A percentile compares a stretch with the other conserved stretches of the same genome.
Evolutionary conservation across 345 rosid genomes (phyloP).

Genomic region (Arabidopsis thaliana): DNA sequence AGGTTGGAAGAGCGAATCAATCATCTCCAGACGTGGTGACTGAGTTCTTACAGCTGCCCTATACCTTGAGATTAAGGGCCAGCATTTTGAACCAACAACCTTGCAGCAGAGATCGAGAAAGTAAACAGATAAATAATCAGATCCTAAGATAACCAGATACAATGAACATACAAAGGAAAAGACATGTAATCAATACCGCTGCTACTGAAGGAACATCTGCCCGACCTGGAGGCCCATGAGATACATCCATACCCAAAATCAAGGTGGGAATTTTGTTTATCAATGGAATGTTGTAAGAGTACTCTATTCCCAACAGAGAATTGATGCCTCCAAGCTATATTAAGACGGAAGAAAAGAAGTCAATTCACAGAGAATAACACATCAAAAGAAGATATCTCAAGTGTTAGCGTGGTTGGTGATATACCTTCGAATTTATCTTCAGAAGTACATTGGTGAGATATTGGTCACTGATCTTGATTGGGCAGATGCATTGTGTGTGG

Average conservation of each 20-base stretch:
- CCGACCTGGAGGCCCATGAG: constrained; percentile 89
- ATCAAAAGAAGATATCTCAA: neutral
- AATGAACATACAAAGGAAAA: constrained; percentile 10
- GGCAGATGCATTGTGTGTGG: constrained; percentile 83
- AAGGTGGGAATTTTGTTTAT: constrained; percentile 75
- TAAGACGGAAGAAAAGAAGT: constrained; percentile 28
- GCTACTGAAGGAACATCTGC: constrained; percentile 78
- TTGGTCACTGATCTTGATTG: constrained; percentile 71
- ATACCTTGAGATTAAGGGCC: constrained; percentile 88
- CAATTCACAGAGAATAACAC: constrained; percentile 8
- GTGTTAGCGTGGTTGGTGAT: constrained; percentile 27
- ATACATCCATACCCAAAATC: constrained; percentile 97
- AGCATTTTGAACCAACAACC: constrained; percentile 87
- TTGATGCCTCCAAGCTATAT: constrained; percentile 92
- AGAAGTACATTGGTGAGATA: constrained; percentile 88
- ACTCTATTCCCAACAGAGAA: constrained; percentile 77
- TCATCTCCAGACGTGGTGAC: constrained; percentile 83
- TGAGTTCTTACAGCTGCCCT: constrained; percentile 91
- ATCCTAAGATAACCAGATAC: constrained; percentile 12
- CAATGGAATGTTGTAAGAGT: constrained; percentile 54
- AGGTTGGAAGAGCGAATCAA: constrained; percentile 84
- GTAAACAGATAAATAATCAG: constrained; percentile 21
- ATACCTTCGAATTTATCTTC: constrained; percentile 89
- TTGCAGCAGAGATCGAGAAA: constrained; percentile 37
- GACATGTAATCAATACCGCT: constrained; percentile 57